phyloP scores from a whole-genome alignment of 1,284 basidiomycete species.

The Bondarzewia mesenterica region DNA sequence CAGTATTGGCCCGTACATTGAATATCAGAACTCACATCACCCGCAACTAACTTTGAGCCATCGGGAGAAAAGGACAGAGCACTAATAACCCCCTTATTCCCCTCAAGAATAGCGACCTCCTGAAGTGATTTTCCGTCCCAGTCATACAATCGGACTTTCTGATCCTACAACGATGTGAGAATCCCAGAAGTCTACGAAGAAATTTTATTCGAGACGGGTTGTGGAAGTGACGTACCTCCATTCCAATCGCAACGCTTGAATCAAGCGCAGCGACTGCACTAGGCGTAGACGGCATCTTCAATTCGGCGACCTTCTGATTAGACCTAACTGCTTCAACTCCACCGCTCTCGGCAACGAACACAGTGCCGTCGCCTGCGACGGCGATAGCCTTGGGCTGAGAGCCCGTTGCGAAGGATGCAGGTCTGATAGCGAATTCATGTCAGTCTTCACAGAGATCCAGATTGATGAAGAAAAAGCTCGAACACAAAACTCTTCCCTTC shows the following conservation, averaged over 20 bases:
- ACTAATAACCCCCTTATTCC: conserved; percentile 66
- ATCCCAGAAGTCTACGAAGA: conserved; percentile 2
- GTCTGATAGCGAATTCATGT: conserved; percentile 24
- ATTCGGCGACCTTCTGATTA: conserved; percentile 57
- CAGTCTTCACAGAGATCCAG: not conserved
- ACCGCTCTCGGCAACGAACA: conserved; percentile 66
- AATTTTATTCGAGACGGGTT: too few relatives aligned
- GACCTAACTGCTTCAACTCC: conserved; percentile 61
- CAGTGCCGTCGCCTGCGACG: conserved; percentile 50
- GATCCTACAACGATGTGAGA: conserved; percentile 38
- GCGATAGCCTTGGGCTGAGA: conserved; percentile 75
- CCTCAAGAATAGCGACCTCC: conserved; percentile 54
- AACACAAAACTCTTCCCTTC: conserved; percentile 45
- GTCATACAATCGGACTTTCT: conserved; percentile 64
- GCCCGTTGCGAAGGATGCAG: conserved; percentile 35
- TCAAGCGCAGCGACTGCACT: conserved; percentile 49
- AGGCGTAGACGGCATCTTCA: conserved; percentile 46
- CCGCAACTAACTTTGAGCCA: conserved; percentile 67
- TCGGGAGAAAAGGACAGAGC: conserved; percentile 80
- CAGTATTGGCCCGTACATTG: not conserved
- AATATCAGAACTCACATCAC: conserved; percentile 52
- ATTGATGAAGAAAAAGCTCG: not conserved
- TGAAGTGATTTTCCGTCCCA: conserved; percentile 59
- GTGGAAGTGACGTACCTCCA: conserved; percentile 41
- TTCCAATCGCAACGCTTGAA: conserved; percentile 61